A percentile compares a stretch with the other conserved stretches of the same genome.
phyloP scores from a whole-genome alignment of 2,329 filamentous ascomycete genomes.

The Venturia asperata region DNA sequence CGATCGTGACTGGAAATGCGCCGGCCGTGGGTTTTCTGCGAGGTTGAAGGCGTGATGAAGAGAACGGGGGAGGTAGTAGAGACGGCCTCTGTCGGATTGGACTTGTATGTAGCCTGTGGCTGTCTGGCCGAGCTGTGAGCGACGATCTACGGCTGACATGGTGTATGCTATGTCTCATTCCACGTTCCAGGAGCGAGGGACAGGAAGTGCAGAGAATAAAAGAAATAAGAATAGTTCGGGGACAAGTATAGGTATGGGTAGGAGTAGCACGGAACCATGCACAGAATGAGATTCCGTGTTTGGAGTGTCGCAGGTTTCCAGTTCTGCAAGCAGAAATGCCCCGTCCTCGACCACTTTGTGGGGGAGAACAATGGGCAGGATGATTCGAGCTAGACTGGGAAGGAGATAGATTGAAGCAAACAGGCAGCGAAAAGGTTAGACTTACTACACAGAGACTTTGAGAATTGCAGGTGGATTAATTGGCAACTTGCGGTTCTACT shows the following conservation, averaged over 20 bases:
- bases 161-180: neutral
- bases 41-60: slow-evolving; percentile 11
- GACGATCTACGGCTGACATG: slow-evolving; percentile 7
- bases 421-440: neutral
- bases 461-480: slow-evolving; percentile 3
- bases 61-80: slow-evolving; percentile 18
- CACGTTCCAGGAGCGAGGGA: neutral
- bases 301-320: slow-evolving; percentile 13
- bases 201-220: neutral
- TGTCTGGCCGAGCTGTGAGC: slow-evolving; percentile 8
- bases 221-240: neutral
- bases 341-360: neutral
- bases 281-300: slow-evolving; percentile 4
- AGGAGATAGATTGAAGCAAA: slow-evolving; percentile 11
- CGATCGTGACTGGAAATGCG: slow-evolving; percentile 43
- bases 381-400: neutral
- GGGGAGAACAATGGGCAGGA: neutral
- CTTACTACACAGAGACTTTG: slow-evolving; percentile 9
- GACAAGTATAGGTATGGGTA: slow-evolving; percentile 6
- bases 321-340: slow-evolving; percentile 5
- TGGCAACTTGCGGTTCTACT: neutral
- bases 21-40: slow-evolving; percentile 13
- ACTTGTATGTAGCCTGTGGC: slow-evolving; percentile 20
- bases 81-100: slow-evolving; percentile 19
- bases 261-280: neutral